Conservation (phyloP, 2,329 filamentous ascomycete species). For the Paraphoma chrysanthemicola region DNA sequence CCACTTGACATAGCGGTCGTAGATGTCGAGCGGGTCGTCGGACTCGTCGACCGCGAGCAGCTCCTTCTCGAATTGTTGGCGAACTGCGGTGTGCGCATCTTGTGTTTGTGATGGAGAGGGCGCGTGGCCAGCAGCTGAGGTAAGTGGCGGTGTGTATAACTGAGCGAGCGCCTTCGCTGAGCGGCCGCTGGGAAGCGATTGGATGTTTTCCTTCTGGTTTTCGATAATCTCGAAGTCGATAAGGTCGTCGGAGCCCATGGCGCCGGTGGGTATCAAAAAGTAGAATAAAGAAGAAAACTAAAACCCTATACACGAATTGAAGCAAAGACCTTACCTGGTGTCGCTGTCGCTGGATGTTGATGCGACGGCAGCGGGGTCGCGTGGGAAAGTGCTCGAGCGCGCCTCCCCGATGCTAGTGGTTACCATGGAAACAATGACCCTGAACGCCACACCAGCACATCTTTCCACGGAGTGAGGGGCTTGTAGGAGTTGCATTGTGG, state of each 20-base stretch:
- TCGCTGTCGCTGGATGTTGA: conserved; percentile 26
- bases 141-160: conserved; percentile 71
- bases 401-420: conserved; percentile 23
- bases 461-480: no score
- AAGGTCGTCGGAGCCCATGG: conserved; percentile 56
- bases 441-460: background rate
- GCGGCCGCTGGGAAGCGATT: conserved; percentile 84
- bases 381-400: conserved; percentile 18
- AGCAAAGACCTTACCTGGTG: conserved; percentile 22
- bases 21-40: conserved; percentile 94
- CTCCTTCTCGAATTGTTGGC: conserved; percentile 87
- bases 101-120: conserved; percentile 71
- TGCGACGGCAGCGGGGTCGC: conserved; percentile 22
- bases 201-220: conserved; percentile 96
- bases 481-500: no score
- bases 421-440: conserved; percentile 19
- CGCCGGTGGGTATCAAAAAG: conserved; percentile 38
- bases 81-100: conserved; percentile 78
- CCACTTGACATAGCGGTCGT: conserved; percentile 97
- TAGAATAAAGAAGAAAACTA: conserved; percentile 8
- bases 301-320: conserved; percentile 11
- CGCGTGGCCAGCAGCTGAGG: conserved; percentile 55
- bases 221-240: conserved; percentile 89
- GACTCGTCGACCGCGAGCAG: conserved; percentile 79
- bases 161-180: conserved; percentile 89